A percentile compares a stretch with the other conserved stretches of the same genome.
Conservation (phyloP, 2,329 filamentous ascomycete genomes). For the Leptographium galeiforme region DNA sequence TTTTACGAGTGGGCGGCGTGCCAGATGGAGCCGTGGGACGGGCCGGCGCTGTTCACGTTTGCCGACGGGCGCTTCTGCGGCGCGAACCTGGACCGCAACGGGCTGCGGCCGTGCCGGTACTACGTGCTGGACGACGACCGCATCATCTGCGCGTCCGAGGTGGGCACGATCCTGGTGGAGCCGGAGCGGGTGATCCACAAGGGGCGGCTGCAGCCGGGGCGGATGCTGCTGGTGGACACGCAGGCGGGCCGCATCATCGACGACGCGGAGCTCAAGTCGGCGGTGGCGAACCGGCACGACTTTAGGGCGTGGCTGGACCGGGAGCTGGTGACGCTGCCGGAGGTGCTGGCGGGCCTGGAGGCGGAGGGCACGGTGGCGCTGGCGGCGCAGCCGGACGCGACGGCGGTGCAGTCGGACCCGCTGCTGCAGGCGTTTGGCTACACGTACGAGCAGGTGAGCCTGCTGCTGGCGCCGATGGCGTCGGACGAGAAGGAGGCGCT, state of each 20-base stretch:
- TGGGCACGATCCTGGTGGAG: slow-evolving; percentile 84
- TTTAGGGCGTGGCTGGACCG: slow-evolving; percentile 82
- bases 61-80: slow-evolving; percentile 93
- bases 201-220: slow-evolving; percentile 82
- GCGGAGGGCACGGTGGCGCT: slow-evolving; percentile 48
- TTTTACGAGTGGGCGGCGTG: slow-evolving; percentile 99
- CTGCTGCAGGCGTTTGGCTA: slow-evolving; percentile 81
- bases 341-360: slow-evolving; percentile 51
- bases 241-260: slow-evolving; percentile 83
- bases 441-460: slow-evolving; percentile 85
- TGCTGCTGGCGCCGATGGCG: slow-evolving; percentile 89
- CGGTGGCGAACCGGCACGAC: slow-evolving; percentile 73
- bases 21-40: slow-evolving; percentile 98
- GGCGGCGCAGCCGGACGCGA: slow-evolving; percentile 50
- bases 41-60: slow-evolving; percentile 91
- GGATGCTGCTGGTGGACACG: slow-evolving; percentile 93
- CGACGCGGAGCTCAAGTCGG: slow-evolving; percentile 79
- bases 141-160: slow-evolving; percentile 93
- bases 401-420: slow-evolving; percentile 69
- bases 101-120: slow-evolving; percentile 88
- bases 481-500: slow-evolving; percentile 94
- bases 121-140: slow-evolving; percentile 95
- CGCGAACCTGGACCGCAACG: slow-evolving; percentile 92
- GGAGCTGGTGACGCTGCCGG: slow-evolving; percentile 69
- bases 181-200: slow-evolving; percentile 86